These are phyloP conservation scores for Penicillium janthinellum DNA, from an alignment of 2,329 filamentous ascomycete genomes.

Conservation along the genomic window DNA sequence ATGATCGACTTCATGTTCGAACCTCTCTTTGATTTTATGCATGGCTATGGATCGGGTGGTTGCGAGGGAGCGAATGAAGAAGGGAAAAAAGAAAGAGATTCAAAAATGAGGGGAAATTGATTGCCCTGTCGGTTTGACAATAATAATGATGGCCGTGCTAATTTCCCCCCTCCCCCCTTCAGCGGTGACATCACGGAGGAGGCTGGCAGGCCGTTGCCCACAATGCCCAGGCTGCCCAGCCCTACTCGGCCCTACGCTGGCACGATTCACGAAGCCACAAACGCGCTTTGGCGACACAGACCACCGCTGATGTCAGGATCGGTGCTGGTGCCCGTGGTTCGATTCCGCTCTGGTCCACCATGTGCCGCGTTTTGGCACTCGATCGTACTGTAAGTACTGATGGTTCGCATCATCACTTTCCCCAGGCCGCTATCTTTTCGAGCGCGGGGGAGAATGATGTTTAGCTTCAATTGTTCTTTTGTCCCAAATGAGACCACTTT, in stretches of 20 bases:
- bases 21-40: constrained; percentile 31
- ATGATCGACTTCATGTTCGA: constrained; percentile 21
- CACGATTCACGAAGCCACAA: background rate
- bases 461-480: background rate
- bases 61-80: background rate
- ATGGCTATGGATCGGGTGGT: constrained; percentile 17
- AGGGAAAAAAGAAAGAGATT: background rate
- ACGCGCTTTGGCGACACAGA: background rate
- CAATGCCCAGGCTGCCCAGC: background rate
- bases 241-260: constrained; percentile 7
- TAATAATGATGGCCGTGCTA: background rate
- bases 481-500: background rate
- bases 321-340: background rate
- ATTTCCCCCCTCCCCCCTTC: background rate
- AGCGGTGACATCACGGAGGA: constrained; percentile 3
- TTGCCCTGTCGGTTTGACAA: background rate
- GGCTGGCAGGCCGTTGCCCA: background rate
- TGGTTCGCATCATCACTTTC: too few relatives aligned
- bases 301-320: background rate
- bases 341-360: background rate
- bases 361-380: background rate
- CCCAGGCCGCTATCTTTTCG: too few relatives aligned
- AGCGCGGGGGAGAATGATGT: too few relatives aligned
- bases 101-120: background rate
- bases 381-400: background rate